Evolutionary conservation across 2,329 filamentous ascomycete genomes (phyloP).

Genomic region (Ophiosphaerella narmari): DNA sequence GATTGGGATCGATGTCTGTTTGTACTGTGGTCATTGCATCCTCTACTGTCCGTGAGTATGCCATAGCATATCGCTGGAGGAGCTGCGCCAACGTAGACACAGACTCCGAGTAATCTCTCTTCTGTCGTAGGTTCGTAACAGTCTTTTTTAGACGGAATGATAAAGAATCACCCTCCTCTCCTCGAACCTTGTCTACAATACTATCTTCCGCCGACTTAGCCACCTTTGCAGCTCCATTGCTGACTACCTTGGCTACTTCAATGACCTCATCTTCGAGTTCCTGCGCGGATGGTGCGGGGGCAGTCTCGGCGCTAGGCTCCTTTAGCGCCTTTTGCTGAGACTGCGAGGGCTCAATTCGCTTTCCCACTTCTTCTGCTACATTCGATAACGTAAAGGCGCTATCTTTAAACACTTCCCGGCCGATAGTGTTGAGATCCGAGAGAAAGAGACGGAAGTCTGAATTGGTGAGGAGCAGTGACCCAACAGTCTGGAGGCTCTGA

Average conservation of each 20-base stretch:
- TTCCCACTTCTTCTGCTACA: constrained; percentile 74
- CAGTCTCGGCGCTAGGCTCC: constrained; percentile 55
- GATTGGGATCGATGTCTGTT: constrained; percentile 74
- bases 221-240: constrained; percentile 52
- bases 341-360: constrained; percentile 71
- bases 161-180: constrained; percentile 74
- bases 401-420: constrained; percentile 83
- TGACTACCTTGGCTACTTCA: constrained; percentile 53
- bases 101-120: constrained; percentile 82
- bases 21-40: constrained; percentile 69
- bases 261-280: constrained; percentile 61
- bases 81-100: constrained; percentile 78
- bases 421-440: constrained; percentile 76
- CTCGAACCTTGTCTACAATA: constrained; percentile 71
- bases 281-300: constrained; percentile 59
- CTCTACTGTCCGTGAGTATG: constrained; percentile 75
- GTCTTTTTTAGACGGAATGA: constrained; percentile 76
- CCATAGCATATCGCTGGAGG: constrained; percentile 75
- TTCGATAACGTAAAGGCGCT: constrained; percentile 79
- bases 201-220: constrained; percentile 68
- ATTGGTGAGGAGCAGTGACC: constrained; percentile 84
- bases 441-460: constrained; percentile 87
- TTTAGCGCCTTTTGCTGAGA: constrained; percentile 62
- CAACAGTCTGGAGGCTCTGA: constrained; percentile 80
- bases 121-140: constrained; percentile 73